phyloP scores from a whole-genome alignment of 441 rosid species.

The Erodium moschatum region DNA sequence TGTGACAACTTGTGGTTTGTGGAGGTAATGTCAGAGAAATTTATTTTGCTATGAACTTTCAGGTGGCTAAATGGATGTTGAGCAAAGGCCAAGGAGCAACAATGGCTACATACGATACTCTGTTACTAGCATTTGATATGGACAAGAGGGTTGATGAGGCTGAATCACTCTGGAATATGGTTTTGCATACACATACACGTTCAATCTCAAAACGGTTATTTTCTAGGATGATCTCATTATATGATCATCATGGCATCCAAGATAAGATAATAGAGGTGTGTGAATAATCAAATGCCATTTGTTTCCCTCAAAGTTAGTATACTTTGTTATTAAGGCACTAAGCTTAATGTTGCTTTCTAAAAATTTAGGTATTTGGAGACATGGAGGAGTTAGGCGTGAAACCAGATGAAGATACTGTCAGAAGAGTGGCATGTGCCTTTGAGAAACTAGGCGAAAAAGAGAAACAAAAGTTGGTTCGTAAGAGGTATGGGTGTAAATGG shows the following conservation, averaged over 20 bases:
- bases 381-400: slow-evolving; percentile 77
- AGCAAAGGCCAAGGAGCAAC: slow-evolving; percentile 88
- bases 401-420: slow-evolving; percentile 66
- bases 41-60: neutral
- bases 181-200: slow-evolving; percentile 50
- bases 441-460: slow-evolving; percentile 48
- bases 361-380: slow-evolving; percentile 62
- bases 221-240: slow-evolving; percentile 71
- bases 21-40: neutral
- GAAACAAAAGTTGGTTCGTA: slow-evolving; percentile 43
- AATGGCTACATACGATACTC: slow-evolving; percentile 73
- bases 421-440: slow-evolving; percentile 57
- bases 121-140: slow-evolving; percentile 72
- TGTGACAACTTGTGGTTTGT: neutral
- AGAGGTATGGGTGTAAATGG: slow-evolving; percentile 46
- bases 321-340: neutral
- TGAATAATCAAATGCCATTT: neutral
- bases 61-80: slow-evolving; percentile 93
- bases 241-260: slow-evolving; percentile 60
- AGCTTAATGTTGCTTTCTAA: neutral
- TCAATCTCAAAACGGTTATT: slow-evolving; percentile 71
- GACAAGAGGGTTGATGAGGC: slow-evolving; percentile 70
- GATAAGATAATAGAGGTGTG: slow-evolving; percentile 62
- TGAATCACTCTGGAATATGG: slow-evolving; percentile 77
- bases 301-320: neutral